Percentiles rank a stretch among this genome's conserved stretches.
phyloP scores from a whole-genome alignment of 176 grass and related monocot species.

The Themeda triandra region DNA sequence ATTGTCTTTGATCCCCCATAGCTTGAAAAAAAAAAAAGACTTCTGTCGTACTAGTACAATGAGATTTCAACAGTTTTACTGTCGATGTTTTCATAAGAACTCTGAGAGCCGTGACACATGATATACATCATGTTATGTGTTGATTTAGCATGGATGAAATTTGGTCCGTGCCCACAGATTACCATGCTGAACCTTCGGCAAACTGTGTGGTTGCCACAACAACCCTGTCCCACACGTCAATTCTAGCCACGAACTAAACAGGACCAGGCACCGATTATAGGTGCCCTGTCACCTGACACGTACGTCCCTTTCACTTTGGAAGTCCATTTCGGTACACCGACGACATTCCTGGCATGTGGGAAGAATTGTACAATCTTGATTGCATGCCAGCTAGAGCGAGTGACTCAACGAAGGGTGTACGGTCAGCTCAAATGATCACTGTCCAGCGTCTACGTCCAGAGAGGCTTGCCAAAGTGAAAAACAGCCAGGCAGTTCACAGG shows the following conservation, averaged over 20 bases:
- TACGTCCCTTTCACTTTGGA: neutral
- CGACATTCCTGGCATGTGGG: neutral
- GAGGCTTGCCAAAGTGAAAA: too few relatives aligned
- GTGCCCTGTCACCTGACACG: neutral
- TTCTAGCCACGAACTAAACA: too few relatives aligned
- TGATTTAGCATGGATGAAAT: neutral
- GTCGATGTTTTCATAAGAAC: neutral
- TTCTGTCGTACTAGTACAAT: neutral
- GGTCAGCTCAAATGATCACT: neutral
- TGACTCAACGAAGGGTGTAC: neutral
- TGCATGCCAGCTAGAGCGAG: neutral
- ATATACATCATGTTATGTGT: neutral
- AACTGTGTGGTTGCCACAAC: too few relatives aligned
- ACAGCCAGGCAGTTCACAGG: too few relatives aligned
- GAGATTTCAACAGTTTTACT: neutral
- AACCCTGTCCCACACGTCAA: too few relatives aligned
- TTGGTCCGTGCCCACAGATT: too few relatives aligned
- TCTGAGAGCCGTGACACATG: neutral
- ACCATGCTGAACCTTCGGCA: too few relatives aligned
- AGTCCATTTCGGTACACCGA: conserved; percentile 23
- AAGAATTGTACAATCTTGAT: neutral
- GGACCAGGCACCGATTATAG: too few relatives aligned
- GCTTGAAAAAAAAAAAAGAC: too few relatives aligned
- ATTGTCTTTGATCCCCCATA: too few relatives aligned
- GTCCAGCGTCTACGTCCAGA: too few relatives aligned